Evolutionary conservation across 495 filamentous ascomycete genomes (phyloP).

Genomic region (Hyphodiscus hymeniophilus): DNA sequence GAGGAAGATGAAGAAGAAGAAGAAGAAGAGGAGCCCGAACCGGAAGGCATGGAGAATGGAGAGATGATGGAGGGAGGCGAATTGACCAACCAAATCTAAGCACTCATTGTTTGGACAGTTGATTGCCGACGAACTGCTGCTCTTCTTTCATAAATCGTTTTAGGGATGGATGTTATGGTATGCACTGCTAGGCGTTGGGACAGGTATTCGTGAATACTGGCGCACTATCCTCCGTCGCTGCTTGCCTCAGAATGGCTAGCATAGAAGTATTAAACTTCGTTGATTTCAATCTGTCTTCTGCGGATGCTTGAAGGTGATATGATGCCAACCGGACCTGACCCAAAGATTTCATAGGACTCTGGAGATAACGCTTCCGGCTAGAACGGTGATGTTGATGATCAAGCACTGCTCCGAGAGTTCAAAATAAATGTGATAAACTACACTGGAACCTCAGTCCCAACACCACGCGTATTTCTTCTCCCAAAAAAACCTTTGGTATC

Average conservation of each 20-base stretch:
- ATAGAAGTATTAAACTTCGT: not conserved
- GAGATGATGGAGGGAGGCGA: slow-evolving; percentile 15
- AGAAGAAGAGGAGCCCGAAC: slow-evolving; percentile 11
- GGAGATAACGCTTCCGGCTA: too few species aligned
- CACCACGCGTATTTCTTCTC: too few species aligned
- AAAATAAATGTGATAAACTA: too few species aligned
- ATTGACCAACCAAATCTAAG: slow-evolving; percentile 6
- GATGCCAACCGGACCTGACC: too few species aligned
- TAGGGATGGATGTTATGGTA: slow-evolving; percentile 4
- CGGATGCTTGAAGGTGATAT: too few species aligned
- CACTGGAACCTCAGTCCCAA: too few species aligned
- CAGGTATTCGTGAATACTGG: slow-evolving; percentile 3
- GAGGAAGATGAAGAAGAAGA: slow-evolving; percentile 35
- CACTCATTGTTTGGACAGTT: not conserved
- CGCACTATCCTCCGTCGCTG: not conserved
- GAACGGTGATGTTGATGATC: too few species aligned
- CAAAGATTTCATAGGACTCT: too few species aligned
- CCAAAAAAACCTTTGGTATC: too few species aligned
- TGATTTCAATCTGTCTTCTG: not conserved
- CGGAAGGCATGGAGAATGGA: slow-evolving; percentile 19
- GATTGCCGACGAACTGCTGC: not conserved
- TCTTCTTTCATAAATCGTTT: not conserved
- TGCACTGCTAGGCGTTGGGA: slow-evolving; percentile 11
- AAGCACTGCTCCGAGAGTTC: too few species aligned
- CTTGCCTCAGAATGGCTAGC: slow-evolving; percentile 7